Conservation (phyloP, 2,329 filamentous ascomycete genomes). For the Fusarium sarcochroum region DNA sequence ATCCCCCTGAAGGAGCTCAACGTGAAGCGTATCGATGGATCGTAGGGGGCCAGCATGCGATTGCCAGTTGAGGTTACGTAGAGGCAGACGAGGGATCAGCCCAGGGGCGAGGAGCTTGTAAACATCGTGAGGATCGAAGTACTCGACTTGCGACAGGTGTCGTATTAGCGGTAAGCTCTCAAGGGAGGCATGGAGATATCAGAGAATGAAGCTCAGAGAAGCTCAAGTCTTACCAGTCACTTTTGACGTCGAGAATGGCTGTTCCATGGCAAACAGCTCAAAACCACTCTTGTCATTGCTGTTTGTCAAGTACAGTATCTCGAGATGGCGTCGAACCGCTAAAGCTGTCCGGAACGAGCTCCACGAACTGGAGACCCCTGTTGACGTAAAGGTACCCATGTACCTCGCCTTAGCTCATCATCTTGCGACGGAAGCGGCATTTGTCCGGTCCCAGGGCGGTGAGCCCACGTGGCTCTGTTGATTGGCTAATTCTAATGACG, state of each 20-base stretch:
- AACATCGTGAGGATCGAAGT: constrained; percentile 91
- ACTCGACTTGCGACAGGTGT: constrained; percentile 78
- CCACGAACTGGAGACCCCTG: constrained; percentile 26
- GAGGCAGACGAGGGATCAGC: constrained; percentile 82
- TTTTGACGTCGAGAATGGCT: constrained; percentile 79
- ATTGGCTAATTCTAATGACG: constrained; percentile 42
- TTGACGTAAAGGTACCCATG: constrained; percentile 31
- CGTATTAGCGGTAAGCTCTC: constrained; percentile 34
- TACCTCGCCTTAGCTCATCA: constrained; percentile 41
- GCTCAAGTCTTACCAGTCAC: constrained; percentile 72
- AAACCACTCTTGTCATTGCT: constrained; percentile 50
- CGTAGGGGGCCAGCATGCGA: constrained; percentile 91
- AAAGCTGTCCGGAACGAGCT: constrained; percentile 47
- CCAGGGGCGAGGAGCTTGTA: constrained; percentile 86
- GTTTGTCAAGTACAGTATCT: constrained; percentile 41
- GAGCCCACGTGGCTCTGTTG: not conserved
- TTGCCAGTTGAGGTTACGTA: constrained; percentile 97
- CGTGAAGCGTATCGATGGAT: constrained; percentile 92
- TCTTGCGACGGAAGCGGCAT: constrained; percentile 45
- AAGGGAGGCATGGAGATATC: not conserved
- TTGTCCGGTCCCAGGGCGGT: constrained; percentile 50
- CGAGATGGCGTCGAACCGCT: constrained; percentile 33
- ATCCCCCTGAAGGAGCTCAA: constrained; percentile 82
- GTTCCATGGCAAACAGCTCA: constrained; percentile 67
- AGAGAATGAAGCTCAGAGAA: not conserved